Percentiles rank a stretch among this genome's conserved stretches.
phyloP scores from a whole-genome alignment of 352 stramenopile species.

The Pythium monospermum region DNA sequence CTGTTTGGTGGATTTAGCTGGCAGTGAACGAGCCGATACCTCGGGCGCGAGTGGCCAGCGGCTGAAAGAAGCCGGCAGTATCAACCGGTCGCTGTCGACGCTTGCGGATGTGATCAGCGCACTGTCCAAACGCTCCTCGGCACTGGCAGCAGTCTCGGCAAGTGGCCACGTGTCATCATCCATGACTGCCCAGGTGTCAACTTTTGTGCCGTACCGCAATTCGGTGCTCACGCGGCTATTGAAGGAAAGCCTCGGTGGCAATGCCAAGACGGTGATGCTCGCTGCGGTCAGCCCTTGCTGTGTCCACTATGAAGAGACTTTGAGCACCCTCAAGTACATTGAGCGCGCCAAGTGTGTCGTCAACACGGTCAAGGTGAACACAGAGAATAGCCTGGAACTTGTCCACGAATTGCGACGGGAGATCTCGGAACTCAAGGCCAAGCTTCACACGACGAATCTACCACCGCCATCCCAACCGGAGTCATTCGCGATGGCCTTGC shows the following conservation, averaged over 20 bases:
- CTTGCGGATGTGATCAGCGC: slow-evolving; percentile 83
- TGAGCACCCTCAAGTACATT: slow-evolving; percentile 82
- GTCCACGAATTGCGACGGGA: slow-evolving; percentile 32
- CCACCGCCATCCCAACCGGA: too few species aligned
- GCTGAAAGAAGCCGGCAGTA: slow-evolving; percentile 66
- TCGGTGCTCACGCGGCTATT: slow-evolving; percentile 81
- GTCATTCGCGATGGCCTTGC: too few species aligned
- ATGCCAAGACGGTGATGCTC: slow-evolving; percentile 84
- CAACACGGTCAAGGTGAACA: slow-evolving; percentile 35
- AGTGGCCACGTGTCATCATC: background rate
- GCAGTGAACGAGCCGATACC: slow-evolving; percentile 57
- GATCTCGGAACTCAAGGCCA: slow-evolving; percentile 38
- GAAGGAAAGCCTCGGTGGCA: slow-evolving; percentile 76
- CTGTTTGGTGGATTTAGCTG: slow-evolving; percentile 67
- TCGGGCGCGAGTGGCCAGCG: slow-evolving; percentile 37
- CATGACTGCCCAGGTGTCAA: slow-evolving; percentile 14
- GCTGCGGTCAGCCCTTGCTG: slow-evolving; percentile 82
- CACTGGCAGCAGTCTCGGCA: background rate
- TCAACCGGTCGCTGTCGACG: slow-evolving; percentile 82
- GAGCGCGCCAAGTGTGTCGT: slow-evolving; percentile 59
- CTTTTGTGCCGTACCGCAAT: slow-evolving; percentile 87
- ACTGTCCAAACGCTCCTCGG: slow-evolving; percentile 33
- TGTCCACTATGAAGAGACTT: slow-evolving; percentile 80
- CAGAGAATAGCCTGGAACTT: slow-evolving; percentile 26
- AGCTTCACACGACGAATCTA: slow-evolving; percentile 17